Conservation (phyloP, 352 stramenopile species). For the Globisporangium takayamanum region DNA sequence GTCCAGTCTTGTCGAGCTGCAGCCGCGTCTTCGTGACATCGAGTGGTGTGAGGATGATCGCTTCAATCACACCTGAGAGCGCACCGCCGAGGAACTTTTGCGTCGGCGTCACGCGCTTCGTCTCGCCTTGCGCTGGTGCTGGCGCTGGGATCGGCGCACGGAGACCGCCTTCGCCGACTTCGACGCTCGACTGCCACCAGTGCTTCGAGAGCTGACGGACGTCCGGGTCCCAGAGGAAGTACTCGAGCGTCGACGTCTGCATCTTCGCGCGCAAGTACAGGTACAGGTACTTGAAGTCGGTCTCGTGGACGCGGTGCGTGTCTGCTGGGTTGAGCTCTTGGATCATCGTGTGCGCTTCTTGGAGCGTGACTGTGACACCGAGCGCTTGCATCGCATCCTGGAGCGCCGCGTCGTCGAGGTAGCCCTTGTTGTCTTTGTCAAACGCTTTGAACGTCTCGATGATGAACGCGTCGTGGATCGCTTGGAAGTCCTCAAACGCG, state of each 20-base stretch:
- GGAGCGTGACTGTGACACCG: conserved; percentile 59
- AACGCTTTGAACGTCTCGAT: conserved; percentile 64
- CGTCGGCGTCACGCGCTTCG: conserved; percentile 56
- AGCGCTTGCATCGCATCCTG: conserved; percentile 60
- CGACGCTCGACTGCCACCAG: conserved; percentile 83
- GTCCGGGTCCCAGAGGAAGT: conserved; percentile 74
- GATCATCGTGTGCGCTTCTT: conserved; percentile 78
- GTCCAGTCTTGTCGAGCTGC: conserved; percentile 80
- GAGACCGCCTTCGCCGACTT: conserved; percentile 66
- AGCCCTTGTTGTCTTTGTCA: conserved; percentile 61
- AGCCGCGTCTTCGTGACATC: conserved; percentile 88
- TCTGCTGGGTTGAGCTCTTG: conserved; percentile 60
- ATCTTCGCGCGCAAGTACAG: conserved; percentile 75
- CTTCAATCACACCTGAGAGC: conserved; percentile 82
- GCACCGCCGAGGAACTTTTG: conserved; percentile 81
- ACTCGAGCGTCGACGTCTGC: conserved; percentile 58
- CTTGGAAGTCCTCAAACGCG: conserved; percentile 68
- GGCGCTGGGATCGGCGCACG: conserved; percentile 44
- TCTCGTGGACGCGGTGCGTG: conserved; percentile 56
- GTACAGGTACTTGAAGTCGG: conserved; percentile 82
- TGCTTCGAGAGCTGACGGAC: conserved; percentile 83
- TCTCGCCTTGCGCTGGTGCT: conserved; percentile 23
- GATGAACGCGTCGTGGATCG: conserved; percentile 75
- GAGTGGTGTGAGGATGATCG: conserved; percentile 77
- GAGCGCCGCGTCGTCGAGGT: conserved; percentile 55